A percentile compares a stretch with the other conserved stretches of the same genome.
Conservation (phyloP, 2,329 filamentous ascomycete genomes). For the Penicillium nordicum region DNA sequence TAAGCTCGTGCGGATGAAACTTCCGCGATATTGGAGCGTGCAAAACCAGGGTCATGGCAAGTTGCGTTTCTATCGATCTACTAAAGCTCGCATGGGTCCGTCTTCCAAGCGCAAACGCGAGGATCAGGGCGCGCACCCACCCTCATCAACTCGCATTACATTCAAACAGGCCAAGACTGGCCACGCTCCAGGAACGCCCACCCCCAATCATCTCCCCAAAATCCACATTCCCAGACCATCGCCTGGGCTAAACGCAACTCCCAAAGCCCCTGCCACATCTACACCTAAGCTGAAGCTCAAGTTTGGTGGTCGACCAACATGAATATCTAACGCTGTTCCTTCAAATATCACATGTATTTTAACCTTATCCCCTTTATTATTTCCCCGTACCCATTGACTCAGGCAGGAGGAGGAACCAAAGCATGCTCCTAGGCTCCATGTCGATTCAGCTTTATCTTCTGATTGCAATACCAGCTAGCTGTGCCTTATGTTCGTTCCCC, state of each 20-base stretch:
- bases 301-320: constrained; percentile 35
- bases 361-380: constrained; percentile 14
- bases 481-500: neutral
- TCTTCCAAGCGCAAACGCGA: constrained; percentile 42
- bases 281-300: constrained; percentile 45
- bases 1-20: constrained; percentile 49
- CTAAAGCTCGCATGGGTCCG: constrained; percentile 36
- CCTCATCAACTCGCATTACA: constrained; percentile 39
- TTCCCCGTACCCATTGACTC: constrained; percentile 2
- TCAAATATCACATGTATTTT: constrained; percentile 18
- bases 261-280: constrained; percentile 27
- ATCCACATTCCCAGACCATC: constrained; percentile 35
- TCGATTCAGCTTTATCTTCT: constrained; percentile 8
- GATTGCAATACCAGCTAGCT: constrained; percentile 12
- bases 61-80: constrained; percentile 43
- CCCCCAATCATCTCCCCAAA: constrained; percentile 28
- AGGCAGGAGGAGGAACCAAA: neutral
- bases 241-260: constrained; percentile 27
- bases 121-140: constrained; percentile 31
- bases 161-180: constrained; percentile 42
- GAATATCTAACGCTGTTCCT: constrained; percentile 10
- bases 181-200: constrained; percentile 23
- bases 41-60: constrained; percentile 50
- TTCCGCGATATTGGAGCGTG: constrained; percentile 57
- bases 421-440: constrained; percentile 16